Base-by-base conservation (phyloP, 75 land plant species). In the Selaginella moellendorffii region DNA sequence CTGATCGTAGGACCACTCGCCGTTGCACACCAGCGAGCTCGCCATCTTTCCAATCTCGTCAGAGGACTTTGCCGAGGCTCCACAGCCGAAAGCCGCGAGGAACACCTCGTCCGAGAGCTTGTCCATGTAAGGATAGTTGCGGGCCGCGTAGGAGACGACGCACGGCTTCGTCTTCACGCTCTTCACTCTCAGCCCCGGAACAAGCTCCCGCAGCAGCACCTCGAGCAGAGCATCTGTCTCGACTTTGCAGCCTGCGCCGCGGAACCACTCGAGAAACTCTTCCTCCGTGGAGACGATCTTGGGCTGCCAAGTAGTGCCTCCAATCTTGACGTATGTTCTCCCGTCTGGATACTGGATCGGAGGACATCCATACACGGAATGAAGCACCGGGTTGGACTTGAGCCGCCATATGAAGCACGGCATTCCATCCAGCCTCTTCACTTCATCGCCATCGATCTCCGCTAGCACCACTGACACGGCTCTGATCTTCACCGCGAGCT, bases 21-120 rank as follows among this genome's bases (percentile, higher is more conserved):
- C 51, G 24, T 53, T 18, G 2, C 25, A 2, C 51, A 68, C 70
- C 20, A 73, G 64, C 26, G 51, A 27, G 0, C 69, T 69, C 1
- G 71, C 75, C 18, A 73, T 61, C 52, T 64, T 68, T 18, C 75
- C 75, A 52, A 73, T 73, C 65, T 73, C 75, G 30, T 73, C 70
- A 1, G 70, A 61, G 1, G 75, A 67, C 29, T 73, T 73, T 17
- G 70, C 70, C 1, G 70, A 68, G 12, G 75, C 75, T 9, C 75
- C 75, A 25, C 70, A 73, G 1, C 69, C 75, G 17, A 68, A 68
- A 12, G 70, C 53, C 42, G 70, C 68, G 0, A 72, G 69, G 29
- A 59, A 72, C 31, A 72, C 69, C 17, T 65, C 61, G 12, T 61
- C 63, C 52, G 61, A 63, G 2, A 66, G 69, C 27, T 67, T 61